Base-by-base conservation (phyloP, 2,329 filamentous ascomycete genomes). In the Leptodontidium sp. region DNA sequence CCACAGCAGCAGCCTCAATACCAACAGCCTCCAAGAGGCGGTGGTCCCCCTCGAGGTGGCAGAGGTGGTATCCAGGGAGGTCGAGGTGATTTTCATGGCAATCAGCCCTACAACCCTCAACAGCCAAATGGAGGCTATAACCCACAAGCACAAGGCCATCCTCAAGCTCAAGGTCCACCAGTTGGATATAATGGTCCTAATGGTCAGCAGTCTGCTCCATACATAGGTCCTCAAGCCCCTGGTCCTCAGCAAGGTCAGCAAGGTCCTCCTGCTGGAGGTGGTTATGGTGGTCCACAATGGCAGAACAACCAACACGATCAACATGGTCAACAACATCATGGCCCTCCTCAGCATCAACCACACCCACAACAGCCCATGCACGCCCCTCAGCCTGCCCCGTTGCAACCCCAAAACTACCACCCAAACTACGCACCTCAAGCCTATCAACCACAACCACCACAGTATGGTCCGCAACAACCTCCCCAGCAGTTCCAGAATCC, bases 341-440 rank as follows among this genome's bases (percentile, higher is more conserved):
- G 68, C 32, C 71, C 69, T 12, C 71, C 65, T n/a, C 65, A 76
- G 58, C 75, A 73, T 59, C 71, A 66, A 40, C 67, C 70, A 40
- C 75, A 75, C 32, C 75, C 75, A 58, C 74, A 75, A 43, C 75
- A 71, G 9, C 64, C 62, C 15, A 65, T 67, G 78, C 79, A 75
- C 68, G 71, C 75, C 57, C 76, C 78, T 59, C 72, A 77, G 59
- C 71, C 78, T 61, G 75, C 82, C 65, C 84, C 85, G 35, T 79
- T 88, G 43, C 82, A 86, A 61, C 79, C 84, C 40, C 81, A 84
- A 69, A 86, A 86, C 74, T 88, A 88, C 74, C 87, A 88, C 72
- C 86, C 86, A 43, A 87, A 86, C 77, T 89, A 88, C 75, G 83
- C 86, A 49, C 84, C 84, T 50, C 88, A 88, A 73, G 78, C 82